Evolutionary conservation across 2,329 filamentous ascomycete genomes (phyloP), one percentile per base, ranked within the genome.

Genomic region (Mycosphaerelloides madeirae): DNA sequence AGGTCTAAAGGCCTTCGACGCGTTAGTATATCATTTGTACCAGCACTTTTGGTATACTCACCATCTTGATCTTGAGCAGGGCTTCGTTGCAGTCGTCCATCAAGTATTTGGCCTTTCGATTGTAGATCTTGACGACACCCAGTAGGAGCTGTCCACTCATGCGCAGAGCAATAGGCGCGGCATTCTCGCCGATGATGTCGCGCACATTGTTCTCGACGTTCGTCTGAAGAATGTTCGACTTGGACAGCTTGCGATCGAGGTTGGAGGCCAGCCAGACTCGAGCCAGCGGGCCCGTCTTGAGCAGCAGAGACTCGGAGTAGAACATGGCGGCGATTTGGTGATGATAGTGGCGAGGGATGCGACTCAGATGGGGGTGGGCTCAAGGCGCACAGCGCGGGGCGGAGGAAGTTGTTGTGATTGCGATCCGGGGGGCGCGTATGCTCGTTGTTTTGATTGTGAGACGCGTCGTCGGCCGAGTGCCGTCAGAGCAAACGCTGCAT

Each of bases 211-310:
- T 87, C 60, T 91, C 85, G 58, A 98, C 85, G 71, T 95, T 94
- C 48, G 90, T 91, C 65, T 95, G 88, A 53, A 98, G 68, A 56
- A 97, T 93, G 62, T 96, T 89, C 53, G 88, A 89, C 72, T 98
- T 98, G 58, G 90, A 95, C 49, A 98, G 82, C 74, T 97, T 98
- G 76, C 91, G 89, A 79, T 97, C 93, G 54, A 97, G 78, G 70
- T 97, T 98, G 73, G 93, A 89, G 25, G 93, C 95, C 50, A 97
- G 80, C 93, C 93, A 98, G 72, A 97, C 90, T 65, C 89, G 87
- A 71, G 93, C 93, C 76, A 98, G 73, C 63, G 93, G 91, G 75
- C 93, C 93, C 60, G 88, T 95, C 83, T 95, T 95, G 67, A 90
- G 89, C 60, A 98, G 80, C 48, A 98, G 80, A 43, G 88, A 89